Base-by-base conservation (phyloP, 345 rosid genomes). In the Gossypium australe region DNA sequence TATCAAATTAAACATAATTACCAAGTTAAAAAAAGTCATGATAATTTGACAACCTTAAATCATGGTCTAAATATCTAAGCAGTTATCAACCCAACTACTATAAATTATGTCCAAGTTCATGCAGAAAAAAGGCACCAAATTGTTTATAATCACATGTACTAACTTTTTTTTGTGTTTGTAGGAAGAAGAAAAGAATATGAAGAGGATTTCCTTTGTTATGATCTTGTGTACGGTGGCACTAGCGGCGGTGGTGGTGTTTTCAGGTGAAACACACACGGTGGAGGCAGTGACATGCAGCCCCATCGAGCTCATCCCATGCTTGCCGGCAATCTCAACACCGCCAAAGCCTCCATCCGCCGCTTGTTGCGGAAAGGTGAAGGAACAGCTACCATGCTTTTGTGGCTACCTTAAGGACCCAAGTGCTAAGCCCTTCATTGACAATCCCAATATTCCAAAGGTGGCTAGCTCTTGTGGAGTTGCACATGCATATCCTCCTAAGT, bases 381-480 rank as follows among this genome's bases (percentile, higher is more conserved):
- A 83, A 76, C 94, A 90, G 87, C 74, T 62, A 61, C 78, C 96
- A 7, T 93, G 97, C 76, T 73, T 93, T 1, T 93, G 96, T 53
- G 84, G 82, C 22, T 90, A 87, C 75, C 25, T 87, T 24, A 86
- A 76, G 79, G 53, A 82, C 66, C 97, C 98, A 0, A 64, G 52
- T 16, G 67, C 86, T 58, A 78, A 51, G 41, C 83, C 76, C 53
- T 88, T 48, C 71, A 71, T 88, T 3, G 73, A 71, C 78, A 80
- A 87, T 44, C 87, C 97, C 11, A 90, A 84, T 24, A 86, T 90
- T 9, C 82, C 64, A 24, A 86, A 66, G 79, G 76, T 87, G 13
- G 79, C 73, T 0, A 12, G 56, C 27, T 60, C 80, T 34, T 92
- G 97, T 75, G 85, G 86, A 11, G 76, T 87, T 63, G 34, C 41